phyloP scores from a whole-genome alignment of 805 yeast genomes.

The Dipodascopsis uninucleata region DNA sequence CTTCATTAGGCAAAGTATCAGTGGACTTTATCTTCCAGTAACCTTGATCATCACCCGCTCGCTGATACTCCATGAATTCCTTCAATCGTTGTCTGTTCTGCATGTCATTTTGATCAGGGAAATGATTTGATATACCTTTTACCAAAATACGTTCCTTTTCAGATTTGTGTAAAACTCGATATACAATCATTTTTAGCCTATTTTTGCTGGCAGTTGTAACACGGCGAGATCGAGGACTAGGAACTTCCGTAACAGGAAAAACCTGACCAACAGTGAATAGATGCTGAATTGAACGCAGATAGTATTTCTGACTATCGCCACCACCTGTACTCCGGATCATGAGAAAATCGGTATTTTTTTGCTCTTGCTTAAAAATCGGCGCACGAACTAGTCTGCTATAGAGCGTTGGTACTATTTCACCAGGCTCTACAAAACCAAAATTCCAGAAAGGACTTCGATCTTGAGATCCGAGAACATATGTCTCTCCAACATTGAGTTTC shows the following conservation, averaged over 20 bases:
- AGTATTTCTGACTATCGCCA: conserved; percentile 59
- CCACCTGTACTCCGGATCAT: conserved; percentile 76
- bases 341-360: conserved; percentile 73
- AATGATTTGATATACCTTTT: conserved; percentile 82
- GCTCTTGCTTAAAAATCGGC: conserved; percentile 86
- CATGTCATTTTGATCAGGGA: conserved; percentile 96
- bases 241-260: conserved; percentile 89
- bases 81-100: conserved; percentile 92
- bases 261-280: conserved; percentile 87
- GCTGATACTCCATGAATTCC: conserved; percentile 96
- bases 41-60: conserved; percentile 92
- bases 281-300: conserved; percentile 62
- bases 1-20: conserved; percentile 68
- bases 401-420: conserved; percentile 87
- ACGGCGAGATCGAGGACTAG: conserved; percentile 96
- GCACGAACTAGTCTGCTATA: conserved; percentile 91
- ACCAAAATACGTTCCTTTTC: conserved; percentile 74
- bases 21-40: conserved; percentile 80
- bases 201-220: conserved; percentile 91
- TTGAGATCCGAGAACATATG: conserved; percentile 92
- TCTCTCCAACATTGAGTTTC: conserved; percentile 84
- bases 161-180: conserved; percentile 72
- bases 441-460: conserved; percentile 98
- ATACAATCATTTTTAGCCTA: conserved; percentile 89
- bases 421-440: conserved; percentile 93